Evolutionary conservation across 257 asterid genomes (phyloP).

Genomic region (Ehretia macrophylla): DNA sequence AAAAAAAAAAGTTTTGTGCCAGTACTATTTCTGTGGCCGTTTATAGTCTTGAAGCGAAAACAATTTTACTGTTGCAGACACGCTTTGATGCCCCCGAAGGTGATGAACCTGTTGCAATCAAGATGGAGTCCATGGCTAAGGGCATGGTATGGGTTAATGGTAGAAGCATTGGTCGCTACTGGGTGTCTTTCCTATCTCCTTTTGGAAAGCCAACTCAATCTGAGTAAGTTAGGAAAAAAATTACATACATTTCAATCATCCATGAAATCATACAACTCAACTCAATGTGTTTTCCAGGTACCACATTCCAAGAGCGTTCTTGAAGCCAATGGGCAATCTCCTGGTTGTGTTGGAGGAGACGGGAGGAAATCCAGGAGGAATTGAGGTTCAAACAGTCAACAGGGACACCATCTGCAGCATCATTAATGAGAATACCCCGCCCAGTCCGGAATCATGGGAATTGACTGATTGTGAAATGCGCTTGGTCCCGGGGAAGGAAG

Average conservation of each 20-base stretch:
- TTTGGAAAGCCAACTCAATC: conserved; percentile 69
- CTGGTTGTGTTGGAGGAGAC: conserved; percentile 73
- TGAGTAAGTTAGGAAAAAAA: conserved; percentile 57
- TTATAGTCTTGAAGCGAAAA: no score
- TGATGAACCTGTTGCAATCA: conserved; percentile 55
- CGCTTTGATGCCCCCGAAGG: conserved; percentile 84
- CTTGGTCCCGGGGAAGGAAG: conserved; percentile 22
- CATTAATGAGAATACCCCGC: conserved; percentile 52
- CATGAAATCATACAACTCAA: neutral
- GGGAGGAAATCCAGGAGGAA: conserved; percentile 57
- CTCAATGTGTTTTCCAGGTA: conserved; percentile 35
- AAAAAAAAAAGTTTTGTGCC: neutral
- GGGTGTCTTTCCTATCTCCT: conserved; percentile 76
- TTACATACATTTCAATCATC: no score
- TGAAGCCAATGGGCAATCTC: conserved; percentile 58
- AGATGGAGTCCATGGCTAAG: conserved; percentile 66
- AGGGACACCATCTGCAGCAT: conserved; percentile 78
- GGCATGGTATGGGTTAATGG: conserved; percentile 95
- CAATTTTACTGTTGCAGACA: conserved; percentile 30
- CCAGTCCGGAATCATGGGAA: conserved; percentile 43
- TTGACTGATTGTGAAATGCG: conserved; percentile 37
- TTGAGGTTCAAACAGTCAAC: conserved; percentile 51
- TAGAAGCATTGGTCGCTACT: conserved; percentile 71
- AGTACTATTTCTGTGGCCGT: neutral
- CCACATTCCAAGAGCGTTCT: conserved; percentile 73